Evolutionary conservation across 768 basidiomycete species (phyloP), one percentile per base, ranked within the genome.

Genomic region (Rhodotorula toruloides): DNA sequence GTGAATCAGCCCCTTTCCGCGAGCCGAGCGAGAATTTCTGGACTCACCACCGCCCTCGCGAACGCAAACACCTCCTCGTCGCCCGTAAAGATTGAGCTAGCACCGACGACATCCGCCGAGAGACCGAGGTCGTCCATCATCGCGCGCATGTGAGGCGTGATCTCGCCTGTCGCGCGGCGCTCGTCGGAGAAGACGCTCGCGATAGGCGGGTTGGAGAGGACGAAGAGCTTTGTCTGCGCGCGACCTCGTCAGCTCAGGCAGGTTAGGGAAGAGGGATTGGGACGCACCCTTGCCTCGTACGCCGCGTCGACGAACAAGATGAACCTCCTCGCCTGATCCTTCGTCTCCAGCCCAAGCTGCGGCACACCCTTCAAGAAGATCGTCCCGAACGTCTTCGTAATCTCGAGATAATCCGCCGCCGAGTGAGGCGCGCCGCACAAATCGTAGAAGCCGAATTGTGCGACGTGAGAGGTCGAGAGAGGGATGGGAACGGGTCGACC

Each of bases 1-100:
- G 1, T 14, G 3, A 19, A n/a, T 61, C 42, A 61, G 65, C 47
- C 17, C 48, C 4, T n/a, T 4, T 19, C 22, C 9, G 6, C 11
- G 25, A 22, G 36, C 2, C 19, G 19, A 8, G 34, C 25, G 27
- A 27, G 40, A 25, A 2, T 2, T 8, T 17, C 8, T 19, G 9
- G 42, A 72, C 76, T 46, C 55, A 77, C 76, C 73, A 80, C 78
- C 52, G 93, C 93, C 42, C 96, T 84, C 17, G 91, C 92, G 77
- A 97, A 99, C 0, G 96, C 96, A 76, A 99, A 99, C 1, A 97
- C 76, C 78, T 98, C 96, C 77, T 98, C 96, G 74, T 98, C 93
- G 7, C 94, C 93, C 0, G 87, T 87, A 76, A 98, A 98, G 80
- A 99, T 88, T 48, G 91, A 87, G 67, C 88, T 90, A 3, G 82